Base-by-base conservation (phyloP, 164 flowering plant genomes). In the Tetrastigma voinierianum region DNA sequence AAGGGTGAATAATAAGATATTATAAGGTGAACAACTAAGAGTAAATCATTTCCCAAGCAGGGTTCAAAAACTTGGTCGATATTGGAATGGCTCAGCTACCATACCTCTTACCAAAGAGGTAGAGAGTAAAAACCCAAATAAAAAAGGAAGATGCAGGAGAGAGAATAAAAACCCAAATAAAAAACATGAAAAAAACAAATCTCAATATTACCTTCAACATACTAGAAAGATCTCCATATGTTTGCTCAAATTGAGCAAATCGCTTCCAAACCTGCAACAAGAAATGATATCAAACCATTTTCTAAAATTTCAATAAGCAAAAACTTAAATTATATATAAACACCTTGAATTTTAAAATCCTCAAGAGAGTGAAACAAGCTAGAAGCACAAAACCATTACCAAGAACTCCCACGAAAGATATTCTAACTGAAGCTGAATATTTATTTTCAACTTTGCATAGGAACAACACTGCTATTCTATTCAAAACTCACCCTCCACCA, bases 211-310 rank as follows among this genome's bases (percentile, higher is more conserved):
- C 98, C 95, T 88, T 90, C 68, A 94, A 72, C 90, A 91, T 87
- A 81, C 97, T 94, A 53, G 93, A 72, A 63, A 94, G 78, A 73
- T 94, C 98, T 68, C 98, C 98, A 77, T 91, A 94, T 46, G 85
- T 85, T 73, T 91, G 89, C 81, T 94, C 98, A 74, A 94, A 91
- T 67, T 84, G 81, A 53, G 77, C 58, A 76, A 91, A 94, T 46
- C 84, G 78, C 76, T 94, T 94, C 98, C 98, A 94, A 12, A 94
- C 91, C 98, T 94, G 70, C 64, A 68, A 64, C 64, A 47, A 2
- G 43, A 12, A 61, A 40, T 11, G 44, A 16, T 1, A 69, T 15
- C 15, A 7, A 49, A 25, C 10, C 7, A 63, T 51, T n/a, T 62
- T n/a, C 15, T 8, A 21, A 47, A 48, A 24, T 21, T 14, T 19